Percentiles rank a stretch among this genome's conserved stretches.
Evolutionary conservation across 2,329 filamentous ascomycete species (phyloP).

Genomic region (Aspergillus ibericus): DNA sequence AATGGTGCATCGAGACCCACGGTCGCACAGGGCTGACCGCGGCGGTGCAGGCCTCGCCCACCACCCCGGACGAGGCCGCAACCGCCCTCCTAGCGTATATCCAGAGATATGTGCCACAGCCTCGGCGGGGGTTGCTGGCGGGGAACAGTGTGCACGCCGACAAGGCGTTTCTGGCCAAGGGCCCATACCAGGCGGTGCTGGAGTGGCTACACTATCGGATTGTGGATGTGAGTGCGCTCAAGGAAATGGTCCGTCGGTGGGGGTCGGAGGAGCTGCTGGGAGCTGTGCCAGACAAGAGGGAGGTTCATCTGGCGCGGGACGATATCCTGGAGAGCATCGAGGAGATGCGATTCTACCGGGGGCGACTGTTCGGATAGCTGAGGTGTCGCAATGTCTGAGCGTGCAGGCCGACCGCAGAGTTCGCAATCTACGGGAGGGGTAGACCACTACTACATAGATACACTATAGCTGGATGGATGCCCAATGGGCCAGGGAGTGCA

Average conservation of each 20-base stretch:
- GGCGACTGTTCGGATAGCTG: slow-evolving; percentile 60
- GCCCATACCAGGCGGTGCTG: slow-evolving; percentile 71
- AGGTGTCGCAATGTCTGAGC: neutral
- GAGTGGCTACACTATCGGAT: slow-evolving; percentile 86
- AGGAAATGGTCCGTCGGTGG: slow-evolving; percentile 87
- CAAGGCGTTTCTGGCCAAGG: slow-evolving; percentile 71
- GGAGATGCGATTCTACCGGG: slow-evolving; percentile 81
- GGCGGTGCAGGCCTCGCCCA: slow-evolving; percentile 70
- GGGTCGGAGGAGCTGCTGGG: slow-evolving; percentile 60
- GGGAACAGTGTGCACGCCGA: slow-evolving; percentile 95
- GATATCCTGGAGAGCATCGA: slow-evolving; percentile 95
- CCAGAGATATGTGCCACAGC: slow-evolving; percentile 65
- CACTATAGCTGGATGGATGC: slow-evolving; percentile 2
- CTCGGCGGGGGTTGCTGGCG: slow-evolving; percentile 70
- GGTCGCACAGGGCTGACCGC: slow-evolving; percentile 76
- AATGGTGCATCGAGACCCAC: slow-evolving; percentile 86
- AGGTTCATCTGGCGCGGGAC: slow-evolving; percentile 76
- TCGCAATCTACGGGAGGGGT: neutral
- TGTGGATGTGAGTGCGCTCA: slow-evolving; percentile 86
- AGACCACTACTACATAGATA: neutral
- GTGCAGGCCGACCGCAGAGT: neutral
- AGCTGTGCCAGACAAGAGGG: slow-evolving; percentile 69
- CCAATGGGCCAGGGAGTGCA: neutral
- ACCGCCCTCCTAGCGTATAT: slow-evolving; percentile 75
- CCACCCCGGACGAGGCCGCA: slow-evolving; percentile 71